A percentile compares a stretch with the other conserved stretches of the same genome.
phyloP scores from a whole-genome alignment of 1,284 basidiomycete species.

The Vanrija humicola region DNA sequence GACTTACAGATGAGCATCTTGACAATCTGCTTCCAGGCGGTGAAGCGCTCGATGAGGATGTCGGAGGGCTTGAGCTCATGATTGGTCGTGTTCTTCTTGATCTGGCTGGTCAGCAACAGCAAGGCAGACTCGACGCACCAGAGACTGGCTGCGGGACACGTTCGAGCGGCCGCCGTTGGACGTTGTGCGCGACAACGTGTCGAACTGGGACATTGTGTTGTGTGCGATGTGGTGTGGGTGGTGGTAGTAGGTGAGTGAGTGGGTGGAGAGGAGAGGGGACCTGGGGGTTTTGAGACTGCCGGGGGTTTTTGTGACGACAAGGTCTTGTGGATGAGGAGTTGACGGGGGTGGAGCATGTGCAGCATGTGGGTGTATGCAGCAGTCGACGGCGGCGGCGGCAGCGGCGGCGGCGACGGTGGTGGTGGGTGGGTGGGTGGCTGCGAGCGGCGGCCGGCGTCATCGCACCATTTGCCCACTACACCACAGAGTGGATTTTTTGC shows the following conservation, averaged over 20 bases:
- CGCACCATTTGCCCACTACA: no score
- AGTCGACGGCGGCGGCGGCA: no score
- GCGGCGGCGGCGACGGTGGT: no score
- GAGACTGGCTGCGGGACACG: slow-evolving; percentile 68
- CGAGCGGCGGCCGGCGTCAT: no score
- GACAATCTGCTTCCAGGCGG: slow-evolving; percentile 69
- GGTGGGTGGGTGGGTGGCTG: no score
- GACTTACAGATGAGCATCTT: slow-evolving; percentile 75
- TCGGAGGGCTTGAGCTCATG: slow-evolving; percentile 92
- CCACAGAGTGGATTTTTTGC: no score
- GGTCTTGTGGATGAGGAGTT: no score
- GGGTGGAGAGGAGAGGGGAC: not conserved
- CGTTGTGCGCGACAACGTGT: slow-evolving; percentile 54
- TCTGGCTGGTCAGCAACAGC: slow-evolving; percentile 41
- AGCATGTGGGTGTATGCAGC: no score
- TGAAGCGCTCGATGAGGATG: slow-evolving; percentile 86
- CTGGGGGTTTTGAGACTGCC: no score
- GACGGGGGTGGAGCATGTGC: no score
- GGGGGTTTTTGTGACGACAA: no score
- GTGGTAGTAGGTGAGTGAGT: not conserved
- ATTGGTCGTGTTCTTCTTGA: slow-evolving; percentile 83
- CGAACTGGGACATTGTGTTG: slow-evolving; percentile 46
- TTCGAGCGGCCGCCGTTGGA: slow-evolving; percentile 62
- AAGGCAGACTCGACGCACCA: slow-evolving; percentile 47
- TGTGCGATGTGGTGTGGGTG: not conserved